Evolutionary conservation across 2,329 filamentous ascomycete species (phyloP).

Genomic region (Coniosporium tulheliwenetii): DNA sequence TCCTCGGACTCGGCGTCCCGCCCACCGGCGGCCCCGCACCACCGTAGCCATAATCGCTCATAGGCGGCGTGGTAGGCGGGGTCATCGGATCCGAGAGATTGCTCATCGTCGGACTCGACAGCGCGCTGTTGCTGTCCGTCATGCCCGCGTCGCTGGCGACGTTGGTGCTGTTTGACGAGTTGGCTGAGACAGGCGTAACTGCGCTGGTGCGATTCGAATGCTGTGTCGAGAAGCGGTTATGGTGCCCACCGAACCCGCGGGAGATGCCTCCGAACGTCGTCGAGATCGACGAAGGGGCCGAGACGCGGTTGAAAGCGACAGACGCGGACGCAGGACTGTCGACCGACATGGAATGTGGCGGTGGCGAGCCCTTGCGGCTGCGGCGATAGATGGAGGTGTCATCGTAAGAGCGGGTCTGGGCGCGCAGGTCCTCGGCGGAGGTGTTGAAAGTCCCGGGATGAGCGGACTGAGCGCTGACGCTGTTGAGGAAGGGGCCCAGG

Average conservation of each 20-base stretch:
- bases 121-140: constrained; percentile 47
- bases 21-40: background rate
- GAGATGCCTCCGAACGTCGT: constrained; percentile 7
- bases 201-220: constrained; percentile 3
- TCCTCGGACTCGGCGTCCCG: background rate
- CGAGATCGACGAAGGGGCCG: constrained; percentile 15
- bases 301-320: constrained; percentile 12
- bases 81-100: constrained; percentile 50
- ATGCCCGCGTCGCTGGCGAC: constrained; percentile 20
- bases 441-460: constrained; percentile 25
- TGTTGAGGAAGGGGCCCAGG: constrained; percentile 78
- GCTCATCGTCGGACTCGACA: constrained; percentile 29
- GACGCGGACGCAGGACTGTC: constrained; percentile 2
- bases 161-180: constrained; percentile 10
- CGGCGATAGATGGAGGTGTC: constrained; percentile 15
- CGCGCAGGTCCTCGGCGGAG: constrained; percentile 20
- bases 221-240: constrained; percentile 2
- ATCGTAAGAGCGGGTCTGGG: constrained; percentile 20
- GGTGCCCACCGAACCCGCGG: constrained; percentile 1
- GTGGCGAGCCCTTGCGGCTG: constrained; percentile 2
- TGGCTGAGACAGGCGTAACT: background rate
- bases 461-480: constrained; percentile 34
- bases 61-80: constrained; percentile 57
- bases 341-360: constrained; percentile 4
- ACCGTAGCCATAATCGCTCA: constrained; percentile 9